Base-by-base conservation (phyloP, 2,329 filamentous ascomycete genomes). In the Bipolaris cookei region DNA sequence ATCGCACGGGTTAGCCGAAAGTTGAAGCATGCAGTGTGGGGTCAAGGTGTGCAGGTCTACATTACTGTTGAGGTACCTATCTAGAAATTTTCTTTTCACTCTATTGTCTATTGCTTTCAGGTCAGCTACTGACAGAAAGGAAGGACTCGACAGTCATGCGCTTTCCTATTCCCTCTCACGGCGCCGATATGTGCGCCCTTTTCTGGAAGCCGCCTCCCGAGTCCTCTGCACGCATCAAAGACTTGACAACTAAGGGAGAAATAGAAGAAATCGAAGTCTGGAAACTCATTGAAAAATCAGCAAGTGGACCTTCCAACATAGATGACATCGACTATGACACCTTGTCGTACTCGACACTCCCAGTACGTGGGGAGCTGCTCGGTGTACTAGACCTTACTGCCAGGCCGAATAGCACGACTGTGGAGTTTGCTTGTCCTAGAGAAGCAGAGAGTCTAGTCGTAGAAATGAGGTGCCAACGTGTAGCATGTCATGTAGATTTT, bases 401-500 rank as follows among this genome's bases (percentile, higher is more conserved):
- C 8, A 34, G 14, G 30, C 30, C 30, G 6, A 34, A 34, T 34
- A 34, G 30, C 30, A 34, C 30, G 8, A 34, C 30, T 34, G 30
- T 34, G 4, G 30, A 34, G 30, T 34, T 34, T 34, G 30, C 30
- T 34, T 34, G 30, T 11, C 30, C 30, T 34, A 34, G 8, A 11
- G 30, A 34, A 34, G 10, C 30, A 34, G 30, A 34, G 30, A 34
- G 14, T 34, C 30, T 34, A 1, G 30, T 34, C 5, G 30, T 34
- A 13, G 30, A 34, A 13, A 34, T 34, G 30, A 34, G 30, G 30
- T 34, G 30, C 10, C 30, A 34, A 11, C 30, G 30, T 34, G 30
- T 34, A 13, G 30, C 30, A 34, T 34, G 30, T 11, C 18, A 41
- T 21, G 38, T 56, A 30, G 49, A 47, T 48, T 55, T 48, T 44